Conservation (phyloP, 148 eudicot genomes). For the Fallopia convolvulus region DNA sequence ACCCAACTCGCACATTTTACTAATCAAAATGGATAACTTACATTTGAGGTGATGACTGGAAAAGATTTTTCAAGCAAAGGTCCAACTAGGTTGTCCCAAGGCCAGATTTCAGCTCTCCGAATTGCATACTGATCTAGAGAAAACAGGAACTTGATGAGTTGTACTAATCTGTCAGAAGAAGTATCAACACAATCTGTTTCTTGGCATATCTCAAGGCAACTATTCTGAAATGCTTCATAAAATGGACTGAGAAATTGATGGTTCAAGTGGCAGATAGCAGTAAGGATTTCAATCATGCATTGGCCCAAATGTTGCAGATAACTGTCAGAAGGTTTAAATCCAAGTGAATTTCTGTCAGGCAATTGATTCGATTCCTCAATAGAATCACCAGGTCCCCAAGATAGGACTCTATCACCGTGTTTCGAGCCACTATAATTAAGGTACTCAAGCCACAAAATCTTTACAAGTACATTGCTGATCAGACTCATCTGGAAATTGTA, state of each 20-base stretch:
- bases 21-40: slow-evolving; percentile 30
- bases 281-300: slow-evolving; percentile 69
- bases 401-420: slow-evolving; percentile 21
- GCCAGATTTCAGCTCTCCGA: slow-evolving; percentile 69
- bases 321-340: slow-evolving; percentile 32
- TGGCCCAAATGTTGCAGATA: slow-evolving; percentile 51
- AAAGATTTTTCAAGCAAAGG: slow-evolving; percentile 60
- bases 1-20: background rate
- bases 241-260: slow-evolving; percentile 40
- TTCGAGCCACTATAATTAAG: slow-evolving; percentile 25
- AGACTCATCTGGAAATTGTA: slow-evolving; percentile 38
- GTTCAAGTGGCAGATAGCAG: slow-evolving; percentile 44
- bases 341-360: slow-evolving; percentile 22
- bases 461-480: slow-evolving; percentile 52
- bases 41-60: slow-evolving; percentile 46
- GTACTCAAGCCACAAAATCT: slow-evolving; percentile 69
- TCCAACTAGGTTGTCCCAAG: slow-evolving; percentile 56
- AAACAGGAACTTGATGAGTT: slow-evolving; percentile 36
- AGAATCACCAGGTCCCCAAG: slow-evolving; percentile 18
- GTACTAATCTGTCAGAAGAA: slow-evolving; percentile 27
- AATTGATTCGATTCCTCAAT: slow-evolving; percentile 22
- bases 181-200: slow-evolving; percentile 27
- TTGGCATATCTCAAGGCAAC: slow-evolving; percentile 49
- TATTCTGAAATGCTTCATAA: slow-evolving; percentile 52
- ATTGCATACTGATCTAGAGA: slow-evolving; percentile 47